phyloP scores from a whole-genome alignment of 1,284 basidiomycete species.

The Serendipita sp. region DNA sequence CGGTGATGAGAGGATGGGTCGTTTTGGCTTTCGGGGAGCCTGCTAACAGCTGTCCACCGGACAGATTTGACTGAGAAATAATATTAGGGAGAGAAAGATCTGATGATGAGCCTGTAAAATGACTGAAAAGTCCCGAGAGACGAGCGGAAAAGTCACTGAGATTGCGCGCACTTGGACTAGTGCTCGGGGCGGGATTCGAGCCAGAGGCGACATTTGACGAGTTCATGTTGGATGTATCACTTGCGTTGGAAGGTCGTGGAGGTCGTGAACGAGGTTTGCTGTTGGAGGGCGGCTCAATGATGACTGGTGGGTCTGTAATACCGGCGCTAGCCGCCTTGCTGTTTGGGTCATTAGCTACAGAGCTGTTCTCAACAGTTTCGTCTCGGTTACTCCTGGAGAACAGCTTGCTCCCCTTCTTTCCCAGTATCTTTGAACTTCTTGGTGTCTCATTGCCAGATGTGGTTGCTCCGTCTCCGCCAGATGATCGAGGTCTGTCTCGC shows the following conservation, averaged over 20 bases:
- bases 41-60: slow-evolving; percentile 14
- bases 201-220: neutral
- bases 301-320: slow-evolving; percentile 3
- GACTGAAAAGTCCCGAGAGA: slow-evolving; percentile 63
- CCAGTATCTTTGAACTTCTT: neutral
- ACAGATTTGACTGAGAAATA: slow-evolving; percentile 32
- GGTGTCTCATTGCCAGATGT: neutral
- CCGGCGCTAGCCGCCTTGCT: neutral
- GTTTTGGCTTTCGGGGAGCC: slow-evolving; percentile 32
- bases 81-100: slow-evolving; percentile 53
- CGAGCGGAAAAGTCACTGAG: slow-evolving; percentile 39
- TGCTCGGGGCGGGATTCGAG: neutral
- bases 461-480: neutral
- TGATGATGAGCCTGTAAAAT: slow-evolving; percentile 52
- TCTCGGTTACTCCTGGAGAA: neutral
- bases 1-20: slow-evolving; percentile 31
- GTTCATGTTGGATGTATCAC: neutral
- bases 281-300: slow-evolving; percentile 6
- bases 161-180: neutral
- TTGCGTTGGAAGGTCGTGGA: neutral
- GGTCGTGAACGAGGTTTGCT: slow-evolving; percentile 4
- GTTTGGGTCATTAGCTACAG: neutral
- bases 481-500: slow-evolving; percentile 4
- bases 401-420: slow-evolving; percentile 6
- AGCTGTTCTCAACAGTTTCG: neutral